phyloP scores from a whole-genome alignment of 78 protist genomes.

The Chrysochromulina parva region DNA sequence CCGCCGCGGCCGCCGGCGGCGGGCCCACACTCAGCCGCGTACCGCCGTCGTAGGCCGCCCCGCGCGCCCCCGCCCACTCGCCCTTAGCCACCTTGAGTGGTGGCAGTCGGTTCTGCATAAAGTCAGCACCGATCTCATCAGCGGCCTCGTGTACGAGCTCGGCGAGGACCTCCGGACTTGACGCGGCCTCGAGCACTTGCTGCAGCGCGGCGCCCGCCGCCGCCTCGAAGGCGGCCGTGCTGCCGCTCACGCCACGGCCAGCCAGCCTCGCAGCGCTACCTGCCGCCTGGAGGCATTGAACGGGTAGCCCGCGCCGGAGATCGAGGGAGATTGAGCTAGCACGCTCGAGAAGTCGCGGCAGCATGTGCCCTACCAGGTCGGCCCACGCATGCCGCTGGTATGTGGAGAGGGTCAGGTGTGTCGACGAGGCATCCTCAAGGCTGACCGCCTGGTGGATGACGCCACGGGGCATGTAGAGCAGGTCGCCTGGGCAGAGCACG shows the following conservation, averaged over 20 bases:
- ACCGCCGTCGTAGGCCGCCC: too few species aligned
- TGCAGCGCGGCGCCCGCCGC: too few species aligned
- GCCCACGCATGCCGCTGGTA: constrained; percentile 3
- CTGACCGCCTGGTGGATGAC: constrained; percentile 8
- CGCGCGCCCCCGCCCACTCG: too few species aligned
- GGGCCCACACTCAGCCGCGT: not conserved
- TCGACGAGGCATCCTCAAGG: not conserved
- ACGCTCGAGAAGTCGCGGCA: not conserved
- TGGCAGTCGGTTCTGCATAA: not conserved
- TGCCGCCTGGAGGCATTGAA: not conserved
- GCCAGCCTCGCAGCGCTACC: not conserved
- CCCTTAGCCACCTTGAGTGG: not conserved
- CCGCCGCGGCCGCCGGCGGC: not conserved
- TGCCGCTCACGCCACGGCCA: not conserved
- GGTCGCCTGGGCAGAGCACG: constrained; percentile 3
- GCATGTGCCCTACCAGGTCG: not conserved
- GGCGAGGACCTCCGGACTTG: too few species aligned
- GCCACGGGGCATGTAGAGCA: constrained; percentile 38
- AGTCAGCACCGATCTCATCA: not conserved
- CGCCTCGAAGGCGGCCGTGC: not conserved
- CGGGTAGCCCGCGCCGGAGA: not conserved
- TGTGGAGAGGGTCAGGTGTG: constrained; percentile 28
- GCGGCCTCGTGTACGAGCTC: not conserved
- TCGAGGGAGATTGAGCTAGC: not conserved
- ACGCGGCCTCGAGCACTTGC: too few species aligned